Conservation (phyloP, 305 asterid genomes). For the Fraxinus xanthoxyloides region DNA sequence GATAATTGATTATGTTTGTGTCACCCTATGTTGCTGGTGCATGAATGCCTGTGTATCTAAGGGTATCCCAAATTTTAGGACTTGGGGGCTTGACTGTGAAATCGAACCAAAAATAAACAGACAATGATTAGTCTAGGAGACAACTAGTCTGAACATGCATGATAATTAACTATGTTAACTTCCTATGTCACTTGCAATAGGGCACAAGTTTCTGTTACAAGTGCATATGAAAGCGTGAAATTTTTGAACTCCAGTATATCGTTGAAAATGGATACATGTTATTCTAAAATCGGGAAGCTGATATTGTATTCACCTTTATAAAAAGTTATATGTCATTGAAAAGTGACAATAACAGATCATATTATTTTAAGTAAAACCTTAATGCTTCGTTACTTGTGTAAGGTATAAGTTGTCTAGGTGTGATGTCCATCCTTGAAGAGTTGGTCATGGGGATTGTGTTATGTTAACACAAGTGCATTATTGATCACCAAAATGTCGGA, state of each 20-base stretch:
- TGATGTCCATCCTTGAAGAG: constrained; percentile 1
- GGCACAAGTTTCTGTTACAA: background rate
- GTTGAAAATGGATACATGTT: background rate
- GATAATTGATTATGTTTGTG: background rate
- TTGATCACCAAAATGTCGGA: background rate
- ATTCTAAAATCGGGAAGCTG: background rate
- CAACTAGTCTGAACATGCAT: background rate
- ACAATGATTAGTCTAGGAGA: background rate
- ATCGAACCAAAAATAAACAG: background rate
- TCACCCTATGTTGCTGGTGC: background rate
- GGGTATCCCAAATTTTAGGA: background rate
- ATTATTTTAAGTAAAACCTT: background rate
- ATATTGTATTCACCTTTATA: background rate
- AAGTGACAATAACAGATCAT: background rate
- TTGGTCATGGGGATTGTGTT: background rate
- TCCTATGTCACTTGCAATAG: background rate
- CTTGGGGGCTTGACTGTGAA: background rate
- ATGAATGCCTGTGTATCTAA: background rate
- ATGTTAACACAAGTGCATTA: background rate
- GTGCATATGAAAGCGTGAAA: background rate
- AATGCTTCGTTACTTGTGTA: background rate
- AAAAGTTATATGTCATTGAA: background rate
- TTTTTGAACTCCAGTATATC: background rate
- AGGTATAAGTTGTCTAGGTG: background rate
- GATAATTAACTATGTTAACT: background rate